Evolutionary conservation across 2,329 filamentous ascomycete species (phyloP), one percentile per base, ranked within the genome.

Genomic region (Proliferodiscus dingleyae): DNA sequence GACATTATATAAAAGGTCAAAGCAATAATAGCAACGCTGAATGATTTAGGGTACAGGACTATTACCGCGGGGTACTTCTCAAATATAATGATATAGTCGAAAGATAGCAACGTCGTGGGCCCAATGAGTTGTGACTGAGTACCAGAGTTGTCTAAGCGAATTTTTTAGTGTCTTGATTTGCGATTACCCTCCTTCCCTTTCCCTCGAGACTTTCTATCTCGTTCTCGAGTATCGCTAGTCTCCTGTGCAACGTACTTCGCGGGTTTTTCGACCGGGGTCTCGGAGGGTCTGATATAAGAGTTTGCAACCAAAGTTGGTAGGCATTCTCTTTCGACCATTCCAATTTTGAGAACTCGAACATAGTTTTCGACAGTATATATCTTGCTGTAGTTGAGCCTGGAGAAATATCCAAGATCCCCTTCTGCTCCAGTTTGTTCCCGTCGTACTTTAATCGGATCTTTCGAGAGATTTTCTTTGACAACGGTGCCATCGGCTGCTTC

Each of bases 321-420:
- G 16, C 38, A 45, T 15, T 53, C 18, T 16, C 40, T 48, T 16
- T 52, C 37, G n/a, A 56, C 47, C 23, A 33, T 44, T 9, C 60
- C 60, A 15, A 60, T 54, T 9, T 57, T 59, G 13, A 50, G 47
- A 1, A 62, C 58, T 7, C 50, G 47, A 4, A 58, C 45, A 30
- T 58, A 57, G 15, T 60, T 46, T 29, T 62, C 60, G 2, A 62
- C 52, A 0, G 60, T 61, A 32, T 61, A 61, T 13, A 61, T 36
- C 16, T 62, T 62, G 3, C 43, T 36, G 26, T 58, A 61, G 33
- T 62, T 59, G 5, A 62, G 22, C 8, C 60, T 41, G 4, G 59
- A 61, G 4, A 15, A 45, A 3, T 3, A 22, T 30, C 47, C 49
- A 2, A 54, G 45, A 19, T 53, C 44, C 24, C 41, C 50, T 28